Conservation (phyloP, 163 green algal species). For the Chlamydomonas reinhardtii region DNA sequence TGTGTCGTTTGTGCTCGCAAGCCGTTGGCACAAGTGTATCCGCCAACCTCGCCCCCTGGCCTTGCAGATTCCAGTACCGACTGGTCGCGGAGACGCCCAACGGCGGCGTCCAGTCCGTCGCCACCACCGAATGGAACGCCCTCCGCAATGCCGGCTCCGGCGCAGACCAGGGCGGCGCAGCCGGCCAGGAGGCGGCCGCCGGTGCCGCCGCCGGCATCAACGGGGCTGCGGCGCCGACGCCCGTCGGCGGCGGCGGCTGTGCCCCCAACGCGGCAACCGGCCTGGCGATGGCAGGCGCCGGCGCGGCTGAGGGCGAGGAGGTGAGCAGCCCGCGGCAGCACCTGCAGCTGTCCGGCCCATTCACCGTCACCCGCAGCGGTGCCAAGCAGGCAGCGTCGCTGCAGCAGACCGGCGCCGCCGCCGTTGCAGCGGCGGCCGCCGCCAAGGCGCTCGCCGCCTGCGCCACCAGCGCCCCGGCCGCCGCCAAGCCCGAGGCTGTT, state of each 20-base stretch:
- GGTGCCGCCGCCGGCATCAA: not conserved
- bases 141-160: not conserved
- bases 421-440: not conserved
- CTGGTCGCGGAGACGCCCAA: not conserved
- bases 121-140: not conserved
- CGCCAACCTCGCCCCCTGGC: too few species aligned
- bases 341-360: too few species aligned
- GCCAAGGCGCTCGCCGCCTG: too few species aligned
- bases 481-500: too few species aligned
- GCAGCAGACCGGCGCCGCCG: not conserved
- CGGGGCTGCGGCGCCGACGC: not conserved
- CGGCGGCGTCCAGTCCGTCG: not conserved
- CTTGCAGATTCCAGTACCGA: not conserved
- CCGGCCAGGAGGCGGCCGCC: too few species aligned
- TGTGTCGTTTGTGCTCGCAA: too few species aligned
- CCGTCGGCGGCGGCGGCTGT: too few species aligned
- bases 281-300: too few species aligned
- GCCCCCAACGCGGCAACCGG: not conserved
- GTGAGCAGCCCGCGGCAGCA: conserved; percentile 22
- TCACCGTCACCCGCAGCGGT: too few species aligned
- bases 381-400: not conserved
- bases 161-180: not conserved
- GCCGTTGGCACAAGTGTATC: too few species aligned
- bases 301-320: conserved; percentile 2
- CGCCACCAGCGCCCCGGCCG: too few species aligned